phyloP scores from a whole-genome alignment of 306 rosid species.

The Erythrophleum fordii region DNA sequence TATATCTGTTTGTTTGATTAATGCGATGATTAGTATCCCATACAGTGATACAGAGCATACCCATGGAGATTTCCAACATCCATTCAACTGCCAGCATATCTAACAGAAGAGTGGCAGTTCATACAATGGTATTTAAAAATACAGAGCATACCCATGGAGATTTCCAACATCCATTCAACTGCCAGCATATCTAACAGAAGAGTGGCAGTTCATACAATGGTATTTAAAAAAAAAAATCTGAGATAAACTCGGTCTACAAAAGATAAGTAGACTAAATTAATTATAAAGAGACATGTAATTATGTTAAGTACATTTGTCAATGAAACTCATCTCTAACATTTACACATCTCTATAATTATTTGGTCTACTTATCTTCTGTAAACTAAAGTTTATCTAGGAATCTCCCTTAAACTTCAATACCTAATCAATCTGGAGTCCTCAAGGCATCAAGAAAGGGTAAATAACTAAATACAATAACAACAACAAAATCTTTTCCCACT shows the following conservation, averaged over 20 bases:
- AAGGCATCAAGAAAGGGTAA: background rate
- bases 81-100: background rate
- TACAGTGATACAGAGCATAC: background rate
- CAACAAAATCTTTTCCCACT: too few species aligned
- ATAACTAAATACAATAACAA: too few species aligned
- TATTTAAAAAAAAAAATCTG: background rate
- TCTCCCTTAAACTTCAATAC: background rate
- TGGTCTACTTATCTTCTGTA: background rate
- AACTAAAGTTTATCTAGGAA: background rate
- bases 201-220: background rate
- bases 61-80: slow-evolving; percentile 25
- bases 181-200: background rate
- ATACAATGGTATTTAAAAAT: background rate
- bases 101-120: background rate
- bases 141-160: slow-evolving; percentile 18
- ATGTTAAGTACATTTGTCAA: background rate
- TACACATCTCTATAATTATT: background rate
- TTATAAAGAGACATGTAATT: background rate
- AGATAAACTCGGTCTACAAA: background rate
- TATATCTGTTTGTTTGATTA: background rate
- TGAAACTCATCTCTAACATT: background rate
- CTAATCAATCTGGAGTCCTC: background rate
- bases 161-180: slow-evolving; percentile 19
- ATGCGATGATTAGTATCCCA: background rate
- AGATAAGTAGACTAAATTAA: background rate